phyloP scores from a whole-genome alignment of 352 stramenopile genomes.

The Globisporangium megalacanthum region DNA sequence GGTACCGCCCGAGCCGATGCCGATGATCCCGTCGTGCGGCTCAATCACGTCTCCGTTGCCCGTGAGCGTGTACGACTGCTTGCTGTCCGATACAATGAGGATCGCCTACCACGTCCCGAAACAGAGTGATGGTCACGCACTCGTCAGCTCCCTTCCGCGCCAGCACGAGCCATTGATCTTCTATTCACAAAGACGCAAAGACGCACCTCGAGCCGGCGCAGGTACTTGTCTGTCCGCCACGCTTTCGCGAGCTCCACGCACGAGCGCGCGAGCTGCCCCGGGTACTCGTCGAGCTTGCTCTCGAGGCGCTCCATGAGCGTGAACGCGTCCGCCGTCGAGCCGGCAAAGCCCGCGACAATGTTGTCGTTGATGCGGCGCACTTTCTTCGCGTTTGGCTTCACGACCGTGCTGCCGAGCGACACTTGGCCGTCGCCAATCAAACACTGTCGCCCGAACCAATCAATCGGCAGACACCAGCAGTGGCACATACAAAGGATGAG shows the following conservation, averaged over 20 bases:
- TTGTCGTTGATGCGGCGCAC: slow-evolving; percentile 93
- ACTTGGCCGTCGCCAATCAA: slow-evolving; percentile 99
- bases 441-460: slow-evolving; percentile 26
- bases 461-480: not conserved
- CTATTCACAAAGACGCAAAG: not conserved
- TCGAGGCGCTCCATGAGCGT: slow-evolving; percentile 98
- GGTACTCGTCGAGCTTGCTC: slow-evolving; percentile 97
- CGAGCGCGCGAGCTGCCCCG: slow-evolving; percentile 93
- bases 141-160: not conserved
- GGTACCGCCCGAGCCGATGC: slow-evolving; percentile 89
- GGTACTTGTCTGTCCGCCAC: slow-evolving; percentile 99
- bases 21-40: slow-evolving; percentile 95
- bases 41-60: slow-evolving; percentile 98
- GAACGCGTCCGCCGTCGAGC: slow-evolving; percentile 97
- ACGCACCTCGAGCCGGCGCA: slow-evolving; percentile 91
- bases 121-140: too few species aligned
- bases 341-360: slow-evolving; percentile 96
- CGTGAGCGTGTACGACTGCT: slow-evolving; percentile 96
- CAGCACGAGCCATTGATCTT: not conserved
- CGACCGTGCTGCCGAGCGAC: slow-evolving; percentile 91
- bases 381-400: slow-evolving; percentile 99
- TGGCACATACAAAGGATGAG: not conserved
- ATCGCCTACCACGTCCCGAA: slow-evolving; percentile 31
- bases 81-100: slow-evolving; percentile 94
- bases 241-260: slow-evolving; percentile 99